A percentile compares a stretch with the other conserved stretches of the same genome.
These are phyloP conservation scores for Punica granatum DNA, from an alignment of 345 rosid genomes.

Conservation along the genomic window DNA sequence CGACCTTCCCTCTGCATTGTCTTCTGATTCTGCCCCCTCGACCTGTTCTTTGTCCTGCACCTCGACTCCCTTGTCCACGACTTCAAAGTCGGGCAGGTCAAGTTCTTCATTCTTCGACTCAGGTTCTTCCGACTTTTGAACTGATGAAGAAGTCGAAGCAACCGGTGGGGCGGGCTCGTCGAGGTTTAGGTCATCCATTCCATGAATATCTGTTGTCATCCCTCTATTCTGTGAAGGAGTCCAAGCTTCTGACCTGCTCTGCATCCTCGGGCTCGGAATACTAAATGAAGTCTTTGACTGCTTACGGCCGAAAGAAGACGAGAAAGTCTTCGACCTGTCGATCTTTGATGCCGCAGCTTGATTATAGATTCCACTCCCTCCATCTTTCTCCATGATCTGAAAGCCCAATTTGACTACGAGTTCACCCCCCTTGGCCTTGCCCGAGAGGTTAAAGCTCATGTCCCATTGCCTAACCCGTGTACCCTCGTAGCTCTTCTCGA, in stretches of 20 bases:
- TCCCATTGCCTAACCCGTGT: constrained; percentile 91
- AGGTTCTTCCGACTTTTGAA: constrained; percentile 33
- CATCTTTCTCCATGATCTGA: constrained; percentile 94
- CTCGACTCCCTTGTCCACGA: constrained; percentile 89
- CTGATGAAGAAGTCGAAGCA: constrained; percentile 14
- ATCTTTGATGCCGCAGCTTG: constrained; percentile 48
- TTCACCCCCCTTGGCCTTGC: constrained; percentile 95
- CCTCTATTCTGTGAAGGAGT: constrained; percentile 37
- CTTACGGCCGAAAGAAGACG: constrained; percentile 56
- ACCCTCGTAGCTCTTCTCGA: constrained; percentile 69
- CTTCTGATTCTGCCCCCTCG: constrained; percentile 35
- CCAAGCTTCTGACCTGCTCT: constrained; percentile 58
- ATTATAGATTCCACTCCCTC: constrained; percentile 75
- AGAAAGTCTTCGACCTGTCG: constrained; percentile 26
- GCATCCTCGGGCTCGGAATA: constrained; percentile 74
- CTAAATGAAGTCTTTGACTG: constrained; percentile 86
- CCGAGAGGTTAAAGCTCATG: constrained; percentile 53
- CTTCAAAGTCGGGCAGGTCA: constrained; percentile 71
- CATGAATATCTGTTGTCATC: constrained; percentile 44
- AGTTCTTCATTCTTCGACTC: constrained; percentile 44
- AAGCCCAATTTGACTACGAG: constrained; percentile 68
- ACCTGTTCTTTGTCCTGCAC: constrained; percentile 42
- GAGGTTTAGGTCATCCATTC: constrained; percentile 76
- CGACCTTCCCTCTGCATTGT: constrained; percentile 31
- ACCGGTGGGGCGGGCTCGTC: constrained; percentile 56